Evolutionary conservation across 345 rosid species (phyloP).

Genomic region (Odontarrhena argentea): DNA sequence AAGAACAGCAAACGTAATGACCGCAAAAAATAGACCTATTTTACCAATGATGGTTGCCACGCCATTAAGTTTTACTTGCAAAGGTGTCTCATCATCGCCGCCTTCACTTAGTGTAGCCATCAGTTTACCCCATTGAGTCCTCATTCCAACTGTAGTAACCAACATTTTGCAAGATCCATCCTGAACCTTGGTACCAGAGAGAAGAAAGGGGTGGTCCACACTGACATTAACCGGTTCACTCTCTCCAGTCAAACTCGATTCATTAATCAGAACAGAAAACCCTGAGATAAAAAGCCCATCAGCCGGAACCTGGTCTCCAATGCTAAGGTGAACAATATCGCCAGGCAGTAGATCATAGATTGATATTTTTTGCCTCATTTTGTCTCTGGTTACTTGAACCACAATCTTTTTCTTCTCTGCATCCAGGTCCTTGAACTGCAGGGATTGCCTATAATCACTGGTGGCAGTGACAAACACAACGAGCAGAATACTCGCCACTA

Average conservation of each 20-base stretch:
- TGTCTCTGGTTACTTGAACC: slow-evolving; percentile 65
- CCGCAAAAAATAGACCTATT: slow-evolving; percentile 75
- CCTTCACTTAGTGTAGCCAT: slow-evolving; percentile 82
- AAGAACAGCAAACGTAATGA: slow-evolving; percentile 73
- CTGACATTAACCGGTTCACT: slow-evolving; percentile 57
- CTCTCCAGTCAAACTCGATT: slow-evolving; percentile 76
- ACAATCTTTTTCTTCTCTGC: slow-evolving; percentile 61
- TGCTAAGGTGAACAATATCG: slow-evolving; percentile 68
- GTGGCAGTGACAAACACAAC: slow-evolving; percentile 74
- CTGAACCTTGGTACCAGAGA: slow-evolving; percentile 76
- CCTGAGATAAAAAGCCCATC: slow-evolving; percentile 73
- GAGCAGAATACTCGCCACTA: slow-evolving; percentile 65
- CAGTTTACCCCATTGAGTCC: slow-evolving; percentile 87
- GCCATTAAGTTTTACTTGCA: slow-evolving; percentile 79
- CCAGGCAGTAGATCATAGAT: slow-evolving; percentile 78
- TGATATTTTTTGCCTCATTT: slow-evolving; percentile 57
- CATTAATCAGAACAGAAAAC: slow-evolving; percentile 62
- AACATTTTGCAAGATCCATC: slow-evolving; percentile 84
- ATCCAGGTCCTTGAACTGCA: slow-evolving; percentile 73
- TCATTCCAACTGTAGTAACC: slow-evolving; percentile 85
- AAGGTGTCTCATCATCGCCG: slow-evolving; percentile 82
- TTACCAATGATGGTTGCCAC: slow-evolving; percentile 82
- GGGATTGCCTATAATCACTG: slow-evolving; percentile 69
- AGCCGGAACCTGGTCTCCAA: slow-evolving; percentile 80
- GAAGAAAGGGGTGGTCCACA: slow-evolving; percentile 58